phyloP scores from a whole-genome alignment of 2,329 filamentous ascomycete species.

The Aspergillus flavus region DNA sequence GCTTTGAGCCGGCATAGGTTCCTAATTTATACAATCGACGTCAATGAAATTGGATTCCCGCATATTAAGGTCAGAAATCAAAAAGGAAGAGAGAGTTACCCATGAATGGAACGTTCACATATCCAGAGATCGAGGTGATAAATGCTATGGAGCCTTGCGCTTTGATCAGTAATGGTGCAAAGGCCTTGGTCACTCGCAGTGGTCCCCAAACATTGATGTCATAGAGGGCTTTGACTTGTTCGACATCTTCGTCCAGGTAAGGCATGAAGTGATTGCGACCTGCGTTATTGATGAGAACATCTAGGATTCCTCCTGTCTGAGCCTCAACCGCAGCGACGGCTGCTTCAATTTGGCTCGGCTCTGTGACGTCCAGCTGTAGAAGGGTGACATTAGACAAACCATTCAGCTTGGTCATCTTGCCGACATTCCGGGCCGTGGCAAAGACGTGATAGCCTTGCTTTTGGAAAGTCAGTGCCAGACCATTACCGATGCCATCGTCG shows the following conservation, averaged over 20 bases:
- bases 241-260: constrained; percentile 39
- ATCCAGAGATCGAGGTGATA: constrained; percentile 23
- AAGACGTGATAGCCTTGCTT: constrained; percentile 38
- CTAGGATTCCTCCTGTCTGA: constrained; percentile 36
- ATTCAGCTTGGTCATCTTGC: constrained; percentile 31
- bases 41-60: too few species aligned
- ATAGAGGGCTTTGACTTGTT: constrained; percentile 28
- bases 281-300: constrained; percentile 48
- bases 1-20: constrained; percentile 26
- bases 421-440: constrained; percentile 36
- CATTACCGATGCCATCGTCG: constrained; percentile 41
- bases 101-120: constrained; percentile 33
- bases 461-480: constrained; percentile 39
- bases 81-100: constrained; percentile 22
- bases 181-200: constrained; percentile 19
- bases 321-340: constrained; percentile 22
- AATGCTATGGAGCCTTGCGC: constrained; percentile 25
- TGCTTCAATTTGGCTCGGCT: constrained; percentile 28
- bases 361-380: constrained; percentile 33
- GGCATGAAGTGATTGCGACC: constrained; percentile 39
- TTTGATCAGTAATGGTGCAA: constrained; percentile 31
- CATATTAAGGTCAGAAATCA: too few species aligned
- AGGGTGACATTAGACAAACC: constrained; percentile 27
- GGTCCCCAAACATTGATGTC: constrained; percentile 23
- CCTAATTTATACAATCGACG: constrained; percentile 3